Base-by-base conservation (phyloP, 2,329 filamentous ascomycete genomes). In the Arthrobotrys musiformis region DNA sequence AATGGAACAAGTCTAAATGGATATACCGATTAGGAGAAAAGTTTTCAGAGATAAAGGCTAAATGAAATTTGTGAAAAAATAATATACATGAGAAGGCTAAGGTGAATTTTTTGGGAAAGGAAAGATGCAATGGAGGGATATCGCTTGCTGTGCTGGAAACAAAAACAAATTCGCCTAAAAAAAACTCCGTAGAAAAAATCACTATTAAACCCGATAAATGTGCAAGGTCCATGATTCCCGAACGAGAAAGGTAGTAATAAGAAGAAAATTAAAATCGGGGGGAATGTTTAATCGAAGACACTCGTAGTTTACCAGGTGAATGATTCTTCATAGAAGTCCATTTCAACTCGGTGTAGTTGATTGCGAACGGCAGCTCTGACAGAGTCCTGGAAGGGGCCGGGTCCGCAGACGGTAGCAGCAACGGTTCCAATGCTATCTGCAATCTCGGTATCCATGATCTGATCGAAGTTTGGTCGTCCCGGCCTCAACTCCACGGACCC, bases 401-500 rank as follows among this genome's bases (percentile, higher is more conserved):
- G 90, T 13, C 92, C 92, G 81, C 92, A 94, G 1, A 93, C 91
- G 83, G 93, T 91, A 50, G 98, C 93, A 22, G 89, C 92, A 89
- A 97, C 96, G 60, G 94, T 93, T 7, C 95, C 95, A 66, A 93
- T 86, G 83, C 95, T 92, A 81, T 92, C 89, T 81, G 90, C 88
- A 17, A 94, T 91, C 85, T 97, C 94, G 84, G 92, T 91, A 79
- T 90, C 87, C 54, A 98, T 85, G n/a, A 98, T 85, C 0, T 91
- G 89, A 19, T 90, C 87, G 50, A 97, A 88, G 81, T 97, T 93
- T 8, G 94, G 94, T 79, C 94, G 90, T 1, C 95, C 94, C 0
- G 93, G 92, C 83, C 93, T 93, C 91, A 98, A 95, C 84, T 94
- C 92, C 67, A 98, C 93, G 3, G 91, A 94, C 1, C 88, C 87